Evolutionary conservation across 208 protist genomes (phyloP).

Genomic region (Trypanosoma caninum): DNA sequence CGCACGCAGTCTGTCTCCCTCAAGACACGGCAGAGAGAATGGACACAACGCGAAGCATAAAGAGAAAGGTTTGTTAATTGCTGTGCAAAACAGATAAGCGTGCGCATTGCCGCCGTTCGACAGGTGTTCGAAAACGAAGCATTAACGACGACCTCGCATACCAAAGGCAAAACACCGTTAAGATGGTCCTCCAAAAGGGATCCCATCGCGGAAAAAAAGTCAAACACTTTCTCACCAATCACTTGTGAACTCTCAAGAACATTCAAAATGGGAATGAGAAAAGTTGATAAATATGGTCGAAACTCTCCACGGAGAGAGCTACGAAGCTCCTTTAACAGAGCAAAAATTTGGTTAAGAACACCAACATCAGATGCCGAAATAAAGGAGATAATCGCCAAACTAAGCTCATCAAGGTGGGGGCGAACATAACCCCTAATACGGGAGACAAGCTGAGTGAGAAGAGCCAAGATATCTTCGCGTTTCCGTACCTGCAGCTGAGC

Average conservation of each 20-base stretch:
- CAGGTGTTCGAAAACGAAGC: slow-evolving; percentile 41
- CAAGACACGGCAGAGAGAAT: slow-evolving; percentile 79
- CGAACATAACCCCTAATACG: slow-evolving; percentile 66
- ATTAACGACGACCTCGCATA: slow-evolving; percentile 75
- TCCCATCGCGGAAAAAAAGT: slow-evolving; percentile 74
- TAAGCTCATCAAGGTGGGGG: slow-evolving; percentile 58
- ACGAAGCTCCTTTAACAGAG: slow-evolving; percentile 65
- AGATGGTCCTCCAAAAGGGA: slow-evolving; percentile 71
- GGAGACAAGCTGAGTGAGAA: slow-evolving; percentile 57
- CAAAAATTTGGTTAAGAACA: slow-evolving; percentile 66
- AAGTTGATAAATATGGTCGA: slow-evolving; percentile 55
- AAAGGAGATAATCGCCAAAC: slow-evolving; percentile 47
- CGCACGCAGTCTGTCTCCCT: slow-evolving; percentile 45
- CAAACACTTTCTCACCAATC: slow-evolving; percentile 62
- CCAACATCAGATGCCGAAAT: slow-evolving; percentile 47
- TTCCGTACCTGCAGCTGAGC: slow-evolving; percentile 51
- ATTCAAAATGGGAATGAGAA: slow-evolving; percentile 70
- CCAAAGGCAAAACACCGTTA: slow-evolving; percentile 75
- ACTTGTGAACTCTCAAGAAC: slow-evolving; percentile 48
- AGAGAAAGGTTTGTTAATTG: slow-evolving; percentile 58
- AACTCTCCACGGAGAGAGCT: slow-evolving; percentile 81
- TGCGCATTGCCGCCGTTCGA: slow-evolving; percentile 52
- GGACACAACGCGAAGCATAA: slow-evolving; percentile 74
- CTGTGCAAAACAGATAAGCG: slow-evolving; percentile 69
- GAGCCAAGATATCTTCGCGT: slow-evolving; percentile 54